Evolutionary conservation across 139 green algal species (phyloP).

Genomic region (Tetradesmus obliquus): DNA sequence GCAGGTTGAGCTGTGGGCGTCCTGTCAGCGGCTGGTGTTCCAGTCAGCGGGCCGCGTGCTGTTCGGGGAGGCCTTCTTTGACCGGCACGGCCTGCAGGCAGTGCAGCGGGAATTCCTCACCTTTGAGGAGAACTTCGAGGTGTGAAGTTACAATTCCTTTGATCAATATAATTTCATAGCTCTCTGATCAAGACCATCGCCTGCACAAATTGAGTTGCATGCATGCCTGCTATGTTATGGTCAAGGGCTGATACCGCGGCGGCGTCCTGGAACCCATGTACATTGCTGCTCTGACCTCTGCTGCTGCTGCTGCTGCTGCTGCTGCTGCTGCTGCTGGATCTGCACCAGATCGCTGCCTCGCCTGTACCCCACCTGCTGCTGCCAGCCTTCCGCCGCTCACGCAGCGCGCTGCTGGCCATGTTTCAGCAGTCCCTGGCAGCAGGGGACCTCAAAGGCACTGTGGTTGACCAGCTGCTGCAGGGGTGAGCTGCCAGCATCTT

Average conservation of each 20-base stretch:
- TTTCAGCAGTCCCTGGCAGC: constrained; percentile 46
- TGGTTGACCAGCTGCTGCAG: constrained; percentile 63
- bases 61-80: constrained; percentile 34
- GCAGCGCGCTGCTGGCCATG: constrained; percentile 44
- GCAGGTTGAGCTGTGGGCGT: constrained; percentile 71
- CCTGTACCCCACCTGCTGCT: constrained; percentile 80
- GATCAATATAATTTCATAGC: not conserved
- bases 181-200: not conserved
- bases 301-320: constrained; percentile 8
- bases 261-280: not conserved
- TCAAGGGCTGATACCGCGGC: not conserved
- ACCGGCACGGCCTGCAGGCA: not conserved
- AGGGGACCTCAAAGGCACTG: constrained; percentile 61
- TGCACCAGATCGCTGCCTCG: constrained; percentile 70
- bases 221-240: not conserved
- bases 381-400: constrained; percentile 57
- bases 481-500: constrained; percentile 41
- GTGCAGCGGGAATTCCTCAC: constrained; percentile 12
- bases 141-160: constrained; percentile 1
- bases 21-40: constrained; percentile 67
- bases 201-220: not conserved
- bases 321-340: not conserved
- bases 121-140: constrained; percentile 82
- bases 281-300: not conserved
- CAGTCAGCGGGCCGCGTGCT: constrained; percentile 47